Evolutionary conservation across 805 yeast species (phyloP).

Genomic region (Wickerhamiella nectarea): DNA sequence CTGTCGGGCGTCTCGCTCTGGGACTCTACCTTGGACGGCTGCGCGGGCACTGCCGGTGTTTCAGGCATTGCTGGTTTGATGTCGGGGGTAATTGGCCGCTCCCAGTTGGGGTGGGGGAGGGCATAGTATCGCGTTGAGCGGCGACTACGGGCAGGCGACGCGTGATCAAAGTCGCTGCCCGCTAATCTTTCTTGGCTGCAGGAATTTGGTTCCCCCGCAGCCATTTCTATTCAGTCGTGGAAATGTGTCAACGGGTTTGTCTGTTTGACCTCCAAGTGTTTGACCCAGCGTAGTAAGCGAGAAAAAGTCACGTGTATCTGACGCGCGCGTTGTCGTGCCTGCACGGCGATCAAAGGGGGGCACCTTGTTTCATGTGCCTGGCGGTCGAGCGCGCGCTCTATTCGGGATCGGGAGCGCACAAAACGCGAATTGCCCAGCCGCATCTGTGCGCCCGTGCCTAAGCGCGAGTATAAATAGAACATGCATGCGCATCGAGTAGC

Average conservation of each 20-base stretch:
- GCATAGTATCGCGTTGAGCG: slow-evolving; percentile 7
- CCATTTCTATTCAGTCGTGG: slow-evolving; percentile 7
- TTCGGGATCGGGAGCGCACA: no score
- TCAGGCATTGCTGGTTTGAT: background rate
- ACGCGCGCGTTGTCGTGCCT: no score
- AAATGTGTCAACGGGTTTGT: background rate
- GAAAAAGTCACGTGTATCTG: no score
- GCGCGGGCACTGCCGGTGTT: background rate
- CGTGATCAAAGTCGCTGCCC: background rate
- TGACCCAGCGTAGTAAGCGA: no score
- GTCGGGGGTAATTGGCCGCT: background rate
- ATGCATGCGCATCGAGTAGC: no score
- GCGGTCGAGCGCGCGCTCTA: no score
- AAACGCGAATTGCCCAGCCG: no score
- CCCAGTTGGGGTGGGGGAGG: slow-evolving; percentile 9
- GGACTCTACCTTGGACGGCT: background rate
- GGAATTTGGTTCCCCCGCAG: slow-evolving; percentile 10
- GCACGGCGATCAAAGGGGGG: no score
- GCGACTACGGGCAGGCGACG: slow-evolving; percentile 1
- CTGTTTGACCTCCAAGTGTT: no score
- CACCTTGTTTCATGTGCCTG: no score
- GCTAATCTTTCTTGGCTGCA: slow-evolving; percentile 5
- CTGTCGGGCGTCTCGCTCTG: slow-evolving; percentile 7
- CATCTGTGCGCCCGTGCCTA: no score
- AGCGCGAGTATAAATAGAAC: no score